Evolutionary conservation across 495 filamentous ascomycete genomes (phyloP).

Genomic region (Aspergillus taichungensis): DNA sequence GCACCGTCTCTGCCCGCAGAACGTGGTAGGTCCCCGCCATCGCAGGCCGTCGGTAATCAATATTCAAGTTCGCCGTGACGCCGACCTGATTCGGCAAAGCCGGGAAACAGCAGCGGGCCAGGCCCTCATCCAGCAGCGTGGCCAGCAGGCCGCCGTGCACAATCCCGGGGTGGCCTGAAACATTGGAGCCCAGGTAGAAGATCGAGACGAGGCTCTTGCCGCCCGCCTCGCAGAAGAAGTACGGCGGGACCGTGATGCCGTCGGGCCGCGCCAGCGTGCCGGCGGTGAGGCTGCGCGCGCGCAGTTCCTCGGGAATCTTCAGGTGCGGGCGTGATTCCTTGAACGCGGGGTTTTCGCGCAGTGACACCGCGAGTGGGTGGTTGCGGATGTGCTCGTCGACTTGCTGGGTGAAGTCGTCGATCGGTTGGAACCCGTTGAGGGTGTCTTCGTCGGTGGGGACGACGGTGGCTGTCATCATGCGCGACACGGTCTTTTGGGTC

Average conservation of each 20-base stretch:
- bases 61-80: conserved; percentile 82
- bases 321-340: conserved; percentile 77
- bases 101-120: conserved; percentile 85
- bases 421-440: conserved; percentile 54
- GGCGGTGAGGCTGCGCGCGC: conserved; percentile 68
- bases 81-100: conserved; percentile 82
- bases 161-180: conserved; percentile 89
- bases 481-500: conserved; percentile 15
- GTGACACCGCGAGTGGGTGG: conserved; percentile 58
- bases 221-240: conserved; percentile 59
- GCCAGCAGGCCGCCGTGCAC: conserved; percentile 88
- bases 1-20: conserved; percentile 69
- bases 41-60: conserved; percentile 79
- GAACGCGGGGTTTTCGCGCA: conserved; percentile 61
- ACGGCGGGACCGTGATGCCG: conserved; percentile 74
- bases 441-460: conserved; percentile 63
- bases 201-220: conserved; percentile 69
- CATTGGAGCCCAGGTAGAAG: conserved; percentile 66
- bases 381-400: conserved; percentile 65
- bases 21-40: conserved; percentile 71
- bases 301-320: conserved; percentile 62
- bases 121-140: conserved; percentile 84
- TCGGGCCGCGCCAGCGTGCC: conserved; percentile 70
- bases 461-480: conserved; percentile 35
- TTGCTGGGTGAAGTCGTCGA: conserved; percentile 48